A percentile compares a stretch with the other conserved stretches of the same genome.
phyloP scores from a whole-genome alignment of 2,329 filamentous ascomycete genomes.

The Colletotrichum spinosum region DNA sequence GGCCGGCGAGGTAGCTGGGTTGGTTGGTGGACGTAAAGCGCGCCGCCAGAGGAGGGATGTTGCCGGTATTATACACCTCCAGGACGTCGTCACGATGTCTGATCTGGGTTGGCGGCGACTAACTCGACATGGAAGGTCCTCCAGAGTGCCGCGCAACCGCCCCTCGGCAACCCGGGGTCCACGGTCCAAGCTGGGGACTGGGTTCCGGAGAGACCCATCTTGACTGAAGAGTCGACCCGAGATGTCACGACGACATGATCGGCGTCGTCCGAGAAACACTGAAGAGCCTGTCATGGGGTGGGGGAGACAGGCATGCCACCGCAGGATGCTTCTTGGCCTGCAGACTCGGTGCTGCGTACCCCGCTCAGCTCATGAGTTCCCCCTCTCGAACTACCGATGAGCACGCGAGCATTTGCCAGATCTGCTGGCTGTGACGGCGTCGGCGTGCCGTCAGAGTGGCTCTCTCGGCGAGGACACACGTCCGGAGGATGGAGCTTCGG shows the following conservation, averaged over 20 bases:
- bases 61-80: background rate
- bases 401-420: slow-evolving; percentile 29
- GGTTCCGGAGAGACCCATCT: background rate
- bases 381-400: slow-evolving; percentile 26
- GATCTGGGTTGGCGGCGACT: background rate
- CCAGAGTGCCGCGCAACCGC: slow-evolving; percentile 14
- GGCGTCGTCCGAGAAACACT: slow-evolving; percentile 21
- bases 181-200: background rate
- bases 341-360: slow-evolving; percentile 33
- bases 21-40: background rate
- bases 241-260: slow-evolving; percentile 15
- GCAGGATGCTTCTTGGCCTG: slow-evolving; percentile 31
- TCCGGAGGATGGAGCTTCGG: background rate
- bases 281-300: slow-evolving; percentile 1
- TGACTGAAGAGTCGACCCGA: background rate
- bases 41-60: background rate
- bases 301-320: slow-evolving; percentile 24
- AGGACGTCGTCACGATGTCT: background rate
- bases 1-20: background rate
- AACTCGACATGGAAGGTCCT: slow-evolving; percentile 33
- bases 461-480: background rate
- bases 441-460: background rate
- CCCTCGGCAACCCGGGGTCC: background rate
- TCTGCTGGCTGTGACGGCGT: background rate
- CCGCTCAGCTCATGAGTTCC: slow-evolving; percentile 12